Evolutionary conservation across 2,329 filamentous ascomycete species (phyloP).

Genomic region (Byssoonygena ceratinophila): DNA sequence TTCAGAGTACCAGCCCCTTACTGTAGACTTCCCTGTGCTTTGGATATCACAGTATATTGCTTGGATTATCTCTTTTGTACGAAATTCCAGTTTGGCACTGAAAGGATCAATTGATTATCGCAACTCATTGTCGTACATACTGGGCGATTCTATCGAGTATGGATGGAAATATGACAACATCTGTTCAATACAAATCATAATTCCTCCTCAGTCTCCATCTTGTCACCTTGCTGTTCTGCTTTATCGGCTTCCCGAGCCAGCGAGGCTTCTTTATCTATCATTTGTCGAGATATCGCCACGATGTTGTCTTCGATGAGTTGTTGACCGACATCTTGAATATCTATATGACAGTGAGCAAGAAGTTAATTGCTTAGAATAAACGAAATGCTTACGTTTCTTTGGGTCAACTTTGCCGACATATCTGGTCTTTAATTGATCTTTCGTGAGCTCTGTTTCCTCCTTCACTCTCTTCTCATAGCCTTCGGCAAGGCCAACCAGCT

Average conservation of each 20-base stretch:
- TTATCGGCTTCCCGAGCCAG: conserved; percentile 55
- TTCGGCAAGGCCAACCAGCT: conserved; percentile 78
- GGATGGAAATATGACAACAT: background rate
- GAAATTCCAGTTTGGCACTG: too few relatives aligned
- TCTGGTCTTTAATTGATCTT: conserved; percentile 95
- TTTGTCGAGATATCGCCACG: conserved; percentile 91
- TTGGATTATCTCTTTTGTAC: background rate
- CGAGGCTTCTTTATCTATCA: conserved; percentile 98
- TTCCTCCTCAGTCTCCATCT: conserved; percentile 62
- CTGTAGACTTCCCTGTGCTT: too few relatives aligned
- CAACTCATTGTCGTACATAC: background rate
- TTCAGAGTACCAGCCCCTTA: too few relatives aligned
- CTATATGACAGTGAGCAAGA: conserved; percentile 25
- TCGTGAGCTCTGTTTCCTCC: conserved; percentile 93
- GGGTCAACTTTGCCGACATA: conserved; percentile 98
- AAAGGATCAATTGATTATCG: background rate
- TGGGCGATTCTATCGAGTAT: background rate
- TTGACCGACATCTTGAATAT: conserved; percentile 91
- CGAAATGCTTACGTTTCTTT: conserved; percentile 63
- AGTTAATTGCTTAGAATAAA: background rate
- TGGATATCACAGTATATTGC: too few relatives aligned
- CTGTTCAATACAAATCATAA: conserved; percentile 19
- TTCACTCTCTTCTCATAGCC: conserved; percentile 98
- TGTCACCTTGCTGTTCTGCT: conserved; percentile 38
- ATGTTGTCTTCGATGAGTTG: conserved; percentile 99